Base-by-base conservation (phyloP, 108 stramenopile genomes). In the Cyclotella sp. region DNA sequence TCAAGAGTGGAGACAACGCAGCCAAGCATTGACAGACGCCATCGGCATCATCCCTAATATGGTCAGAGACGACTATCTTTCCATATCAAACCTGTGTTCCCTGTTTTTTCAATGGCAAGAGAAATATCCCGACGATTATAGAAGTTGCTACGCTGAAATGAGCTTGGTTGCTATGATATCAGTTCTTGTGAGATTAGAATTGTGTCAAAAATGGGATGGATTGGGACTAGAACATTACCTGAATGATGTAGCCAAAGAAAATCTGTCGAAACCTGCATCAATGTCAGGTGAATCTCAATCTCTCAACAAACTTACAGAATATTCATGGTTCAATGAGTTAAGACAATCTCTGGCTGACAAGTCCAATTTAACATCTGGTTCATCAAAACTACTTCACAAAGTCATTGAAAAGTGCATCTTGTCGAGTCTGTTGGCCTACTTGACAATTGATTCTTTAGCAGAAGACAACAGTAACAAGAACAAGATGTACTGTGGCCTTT, bases 61-160 rank as follows among this genome's bases (percentile, higher is more conserved):
- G 53, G 74, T 94, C 61, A 87, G 90, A 40, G 87, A 92, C 57
- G 76, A 84, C 1, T 95, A 89, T 64, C 78, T 85, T 22, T 88
- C 86, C 9, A 49, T 86, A 28, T 34, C 68, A 6, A 65, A 65
- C 13, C 70, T 95, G 3, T 63, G 62, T 15, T 30, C 66, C 1
- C 15, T 88, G 13, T 95, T 95, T 77, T 63, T 67, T 9, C 57
- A 81, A 30, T 95, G 94, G 94, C 62, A 84, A 40, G 24, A 68
- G 12, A 63, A 68, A 21, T 77, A 92, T 68, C 62, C 83, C 11
- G 89, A 90, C 21, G 90, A 92, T 63, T 92, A 89, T 78, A 80
- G 77, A 51, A 86, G 82, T 47, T 92, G 88, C 51, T 91, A 82
- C 74, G 94, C 91, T 0, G 61, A 79, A 52, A 77, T 95, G 30